These are phyloP conservation scores for Endothia cerciana DNA, from an alignment of 2,329 filamentous ascomycete genomes.

Conservation along the genomic window DNA sequence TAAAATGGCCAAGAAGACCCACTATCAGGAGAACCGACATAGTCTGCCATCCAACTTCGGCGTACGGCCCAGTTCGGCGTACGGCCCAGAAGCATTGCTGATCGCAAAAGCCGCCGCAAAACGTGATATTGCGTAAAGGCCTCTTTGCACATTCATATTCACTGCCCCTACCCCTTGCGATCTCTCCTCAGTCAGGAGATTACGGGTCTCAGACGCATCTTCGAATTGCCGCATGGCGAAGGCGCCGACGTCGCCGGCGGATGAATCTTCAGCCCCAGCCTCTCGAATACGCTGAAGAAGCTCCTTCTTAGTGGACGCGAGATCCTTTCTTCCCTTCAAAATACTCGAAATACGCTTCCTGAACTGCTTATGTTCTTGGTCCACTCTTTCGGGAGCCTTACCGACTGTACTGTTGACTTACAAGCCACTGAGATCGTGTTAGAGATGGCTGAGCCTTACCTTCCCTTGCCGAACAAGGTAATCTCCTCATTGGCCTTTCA, in stretches of 20 bases:
- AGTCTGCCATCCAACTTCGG: slow-evolving; percentile 17
- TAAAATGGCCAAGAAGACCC: neutral
- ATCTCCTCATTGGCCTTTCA: neutral
- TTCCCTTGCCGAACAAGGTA: neutral
- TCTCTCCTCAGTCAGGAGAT: slow-evolving; percentile 3
- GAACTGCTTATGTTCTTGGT: slow-evolving; percentile 11
- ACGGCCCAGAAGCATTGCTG: slow-evolving; percentile 11
- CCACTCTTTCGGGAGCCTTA: neutral
- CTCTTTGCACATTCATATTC: neutral
- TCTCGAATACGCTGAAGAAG: slow-evolving; percentile 8
- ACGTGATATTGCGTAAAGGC: slow-evolving; percentile 3
- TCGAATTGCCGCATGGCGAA: slow-evolving; percentile 8
- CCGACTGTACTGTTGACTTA: neutral
- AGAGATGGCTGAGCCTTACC: neutral
- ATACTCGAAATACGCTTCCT: slow-evolving; percentile 2
- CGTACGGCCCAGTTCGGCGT: slow-evolving; percentile 13
- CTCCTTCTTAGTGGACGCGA: slow-evolving; percentile 7
- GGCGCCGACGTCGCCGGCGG: neutral
- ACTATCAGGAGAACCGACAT: slow-evolving; percentile 15
- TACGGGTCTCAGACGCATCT: neutral
- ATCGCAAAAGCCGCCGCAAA: slow-evolving; percentile 17
- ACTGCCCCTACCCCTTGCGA: neutral
- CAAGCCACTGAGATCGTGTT: neutral
- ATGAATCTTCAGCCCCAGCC: neutral
- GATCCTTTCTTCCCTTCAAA: neutral